Percentiles rank a stretch among this genome's conserved stretches.
Evolutionary conservation across 768 basidiomycete genomes (phyloP).

Genomic region (Amanita rimosa): DNA sequence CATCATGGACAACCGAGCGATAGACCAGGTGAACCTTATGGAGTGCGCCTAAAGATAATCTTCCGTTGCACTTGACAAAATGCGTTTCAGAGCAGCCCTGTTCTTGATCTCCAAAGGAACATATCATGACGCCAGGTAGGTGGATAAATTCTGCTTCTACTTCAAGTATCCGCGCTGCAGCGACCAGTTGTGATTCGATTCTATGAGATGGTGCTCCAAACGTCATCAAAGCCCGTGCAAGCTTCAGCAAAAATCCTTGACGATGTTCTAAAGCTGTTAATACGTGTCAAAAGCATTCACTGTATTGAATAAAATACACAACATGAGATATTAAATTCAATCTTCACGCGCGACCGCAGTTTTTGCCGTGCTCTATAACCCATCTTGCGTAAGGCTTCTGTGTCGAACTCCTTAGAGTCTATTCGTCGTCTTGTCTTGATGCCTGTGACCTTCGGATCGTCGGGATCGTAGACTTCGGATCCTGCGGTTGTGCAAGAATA

Average conservation of each 20-base stretch:
- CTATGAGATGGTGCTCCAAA: conserved; percentile 92
- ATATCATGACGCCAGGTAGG: conserved; percentile 70
- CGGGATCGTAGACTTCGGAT: conserved; percentile 52
- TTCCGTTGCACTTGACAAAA: conserved; percentile 71
- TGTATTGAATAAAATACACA: conserved; percentile 10
- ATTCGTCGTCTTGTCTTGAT: conserved; percentile 35
- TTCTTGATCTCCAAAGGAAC: conserved; percentile 82
- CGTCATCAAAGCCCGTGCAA: conserved; percentile 81
- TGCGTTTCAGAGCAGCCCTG: conserved; percentile 86
- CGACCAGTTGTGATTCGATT: conserved; percentile 84
- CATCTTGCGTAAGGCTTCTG: conserved; percentile 49
- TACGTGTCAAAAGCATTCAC: conserved; percentile 1
- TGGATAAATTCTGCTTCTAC: conserved; percentile 89
- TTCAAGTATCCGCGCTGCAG: conserved; percentile 82
- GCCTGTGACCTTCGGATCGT: conserved; percentile 64
- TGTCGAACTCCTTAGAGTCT: conserved; percentile 53
- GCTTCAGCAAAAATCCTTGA: conserved; percentile 77
- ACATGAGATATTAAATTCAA: conserved; percentile 72
- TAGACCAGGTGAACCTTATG: conserved; percentile 82
- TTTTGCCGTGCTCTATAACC: conserved; percentile 59
- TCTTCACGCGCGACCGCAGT: conserved; percentile 49
- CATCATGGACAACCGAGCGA: conserved; percentile 83
- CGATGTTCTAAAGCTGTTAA: conserved; percentile 60
- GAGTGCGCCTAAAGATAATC: conserved; percentile 74
- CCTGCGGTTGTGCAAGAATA: conserved; percentile 27